These are phyloP conservation scores for Scenedesmus sp. DNA, from an alignment of 163 green algal genomes.

Conservation along the genomic window DNA sequence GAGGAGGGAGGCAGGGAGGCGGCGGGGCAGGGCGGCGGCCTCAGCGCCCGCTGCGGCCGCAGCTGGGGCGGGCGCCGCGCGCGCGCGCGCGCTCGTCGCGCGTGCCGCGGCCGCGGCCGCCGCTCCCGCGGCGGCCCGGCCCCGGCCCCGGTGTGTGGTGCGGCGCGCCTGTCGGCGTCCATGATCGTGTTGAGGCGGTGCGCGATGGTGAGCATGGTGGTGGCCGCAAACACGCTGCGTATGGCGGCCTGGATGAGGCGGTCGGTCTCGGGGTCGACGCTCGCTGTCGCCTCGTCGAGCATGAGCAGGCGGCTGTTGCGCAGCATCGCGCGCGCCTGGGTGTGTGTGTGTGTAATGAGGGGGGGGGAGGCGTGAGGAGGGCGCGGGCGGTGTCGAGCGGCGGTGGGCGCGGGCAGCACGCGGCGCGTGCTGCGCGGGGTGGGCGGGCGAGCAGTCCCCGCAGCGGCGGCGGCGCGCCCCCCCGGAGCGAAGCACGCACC, in stretches of 20 bases:
- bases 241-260: slow-evolving; percentile 86
- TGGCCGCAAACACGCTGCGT: slow-evolving; percentile 75
- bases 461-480: slow-evolving; percentile 58
- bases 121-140: too few relatives aligned
- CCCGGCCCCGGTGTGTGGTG: too few relatives aligned
- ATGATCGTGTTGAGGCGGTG: slow-evolving; percentile 98
- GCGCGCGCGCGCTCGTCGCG: too few relatives aligned
- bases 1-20: background rate
- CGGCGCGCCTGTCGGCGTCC: slow-evolving; percentile 77
- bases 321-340: background rate
- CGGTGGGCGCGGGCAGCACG: too few relatives aligned
- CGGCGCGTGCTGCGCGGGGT: too few relatives aligned
- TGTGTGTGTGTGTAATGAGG: background rate
- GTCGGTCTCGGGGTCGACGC: slow-evolving; percentile 92
- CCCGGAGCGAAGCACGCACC: slow-evolving; percentile 78
- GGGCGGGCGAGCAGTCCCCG: too few relatives aligned
- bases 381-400: too few relatives aligned
- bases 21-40: too few relatives aligned
- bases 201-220: slow-evolving; percentile 95
- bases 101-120: too few relatives aligned
- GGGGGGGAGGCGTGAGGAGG: too few relatives aligned
- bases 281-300: slow-evolving; percentile 95
- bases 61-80: too few relatives aligned
- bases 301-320: slow-evolving; percentile 79
- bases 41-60: too few relatives aligned